Evolutionary conservation across 495 filamentous ascomycete genomes (phyloP).

Genomic region (Podospora bellae-mahoneyi): DNA sequence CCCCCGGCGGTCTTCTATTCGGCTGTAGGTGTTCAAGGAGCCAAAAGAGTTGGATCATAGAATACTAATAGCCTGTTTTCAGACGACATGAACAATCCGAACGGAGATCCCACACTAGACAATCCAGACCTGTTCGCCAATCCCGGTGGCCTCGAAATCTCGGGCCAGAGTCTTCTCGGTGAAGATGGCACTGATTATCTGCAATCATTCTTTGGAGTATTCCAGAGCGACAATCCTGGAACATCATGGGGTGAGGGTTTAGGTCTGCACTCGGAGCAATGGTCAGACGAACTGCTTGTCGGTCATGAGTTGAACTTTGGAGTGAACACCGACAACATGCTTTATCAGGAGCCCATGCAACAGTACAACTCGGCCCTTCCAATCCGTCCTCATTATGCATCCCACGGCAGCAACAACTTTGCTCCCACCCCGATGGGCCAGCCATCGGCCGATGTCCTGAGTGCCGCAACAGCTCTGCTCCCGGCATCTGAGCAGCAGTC

Average conservation of each 20-base stretch:
- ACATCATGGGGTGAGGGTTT: background rate
- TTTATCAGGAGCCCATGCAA: background rate
- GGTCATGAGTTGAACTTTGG: background rate
- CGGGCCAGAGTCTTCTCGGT: background rate
- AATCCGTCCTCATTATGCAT: background rate
- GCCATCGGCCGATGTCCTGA: conserved; percentile 47
- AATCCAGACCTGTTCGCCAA: background rate
- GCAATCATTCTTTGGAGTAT: background rate
- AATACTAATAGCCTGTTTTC: background rate
- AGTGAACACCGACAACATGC: background rate
- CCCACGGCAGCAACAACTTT: conserved; percentile 7
- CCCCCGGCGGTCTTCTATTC: conserved; percentile 10
- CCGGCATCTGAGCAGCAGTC: background rate
- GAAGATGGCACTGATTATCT: background rate
- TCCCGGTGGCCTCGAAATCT: background rate
- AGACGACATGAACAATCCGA: background rate
- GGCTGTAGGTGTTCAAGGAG: background rate
- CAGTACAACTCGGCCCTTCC: background rate
- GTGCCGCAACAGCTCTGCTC: conserved; percentile 30
- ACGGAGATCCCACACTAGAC: background rate
- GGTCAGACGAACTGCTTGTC: background rate
- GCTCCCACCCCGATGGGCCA: conserved; percentile 14
- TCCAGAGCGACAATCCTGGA: background rate
- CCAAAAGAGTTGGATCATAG: background rate
- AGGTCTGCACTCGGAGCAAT: background rate